Evolutionary conservation across 78 protist species (phyloP).

Genomic region (Planoprotostelium fungivorum): DNA sequence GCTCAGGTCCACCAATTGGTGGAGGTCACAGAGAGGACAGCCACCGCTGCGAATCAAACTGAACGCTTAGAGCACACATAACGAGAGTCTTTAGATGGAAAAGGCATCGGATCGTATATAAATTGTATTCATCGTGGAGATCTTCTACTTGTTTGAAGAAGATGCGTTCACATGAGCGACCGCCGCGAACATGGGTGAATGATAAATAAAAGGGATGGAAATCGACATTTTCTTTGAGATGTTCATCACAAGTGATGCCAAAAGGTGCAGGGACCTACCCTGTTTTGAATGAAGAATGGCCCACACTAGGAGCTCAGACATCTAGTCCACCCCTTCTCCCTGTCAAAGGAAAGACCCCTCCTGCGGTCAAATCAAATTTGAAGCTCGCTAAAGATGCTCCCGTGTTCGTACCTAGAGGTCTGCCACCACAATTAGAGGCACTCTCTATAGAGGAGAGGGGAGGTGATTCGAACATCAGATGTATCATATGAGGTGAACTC

Average conservation of each 20-base stretch:
- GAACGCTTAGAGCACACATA: too few relatives aligned
- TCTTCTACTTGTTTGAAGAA: too few relatives aligned
- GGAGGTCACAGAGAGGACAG: not conserved
- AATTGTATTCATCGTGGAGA: too few relatives aligned
- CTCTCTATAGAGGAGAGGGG: not conserved
- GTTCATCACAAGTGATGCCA: too few relatives aligned
- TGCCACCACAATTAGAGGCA: not conserved
- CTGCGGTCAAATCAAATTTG: not conserved
- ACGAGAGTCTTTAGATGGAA: too few relatives aligned
- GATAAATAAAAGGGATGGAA: too few relatives aligned
- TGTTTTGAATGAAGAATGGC: not conserved
- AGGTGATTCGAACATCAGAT: not conserved
- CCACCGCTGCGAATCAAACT: not conserved
- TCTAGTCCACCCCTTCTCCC: too few relatives aligned
- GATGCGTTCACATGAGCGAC: too few relatives aligned
- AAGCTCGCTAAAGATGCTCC: not conserved
- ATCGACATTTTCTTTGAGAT: too few relatives aligned
- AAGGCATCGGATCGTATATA: too few relatives aligned
- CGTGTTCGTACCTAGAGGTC: not conserved
- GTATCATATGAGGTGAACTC: not conserved
- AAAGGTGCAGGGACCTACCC: too few relatives aligned
- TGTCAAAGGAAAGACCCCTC: not conserved
- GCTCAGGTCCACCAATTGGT: not conserved
- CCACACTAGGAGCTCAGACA: not conserved
- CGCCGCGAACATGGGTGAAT: too few relatives aligned